phyloP scores from a whole-genome alignment of 2,329 filamentous ascomycete species.

The Cryphonectria parasitica region DNA sequence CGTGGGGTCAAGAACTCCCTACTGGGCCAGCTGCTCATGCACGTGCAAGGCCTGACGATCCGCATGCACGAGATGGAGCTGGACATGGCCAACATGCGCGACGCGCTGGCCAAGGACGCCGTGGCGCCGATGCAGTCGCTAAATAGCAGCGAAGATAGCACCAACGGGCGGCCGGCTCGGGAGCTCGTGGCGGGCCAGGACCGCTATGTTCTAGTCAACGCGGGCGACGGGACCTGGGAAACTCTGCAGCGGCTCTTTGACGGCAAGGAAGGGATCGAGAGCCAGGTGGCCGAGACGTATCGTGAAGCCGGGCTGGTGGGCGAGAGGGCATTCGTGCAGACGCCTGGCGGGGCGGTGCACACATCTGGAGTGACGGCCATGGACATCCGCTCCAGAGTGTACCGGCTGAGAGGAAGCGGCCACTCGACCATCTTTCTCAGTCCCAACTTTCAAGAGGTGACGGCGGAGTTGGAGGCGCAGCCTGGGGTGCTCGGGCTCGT shows the following conservation, averaged over 20 bases:
- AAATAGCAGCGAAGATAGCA: conserved; percentile 54
- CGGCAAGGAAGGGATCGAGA: conserved; percentile 44
- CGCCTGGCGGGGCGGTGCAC: conserved; percentile 38
- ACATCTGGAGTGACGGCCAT: conserved; percentile 52
- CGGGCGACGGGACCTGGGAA: conserved; percentile 54
- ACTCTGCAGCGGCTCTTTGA: conserved; percentile 54
- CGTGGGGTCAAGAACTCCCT: conserved; percentile 53
- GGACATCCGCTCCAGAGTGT: conserved; percentile 56
- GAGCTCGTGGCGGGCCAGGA: conserved; percentile 60
- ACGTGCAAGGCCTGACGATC: conserved; percentile 55
- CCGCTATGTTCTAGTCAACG: conserved; percentile 58
- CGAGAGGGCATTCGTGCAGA: conserved; percentile 40
- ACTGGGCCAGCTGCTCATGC: conserved; percentile 61
- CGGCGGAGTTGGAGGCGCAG: conserved; percentile 44
- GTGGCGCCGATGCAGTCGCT: conserved; percentile 56
- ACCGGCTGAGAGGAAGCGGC: conserved; percentile 51
- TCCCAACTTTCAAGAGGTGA: conserved; percentile 50
- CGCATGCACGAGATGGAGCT: conserved; percentile 63
- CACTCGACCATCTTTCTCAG: conserved; percentile 56
- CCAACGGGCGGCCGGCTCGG: conserved; percentile 55
- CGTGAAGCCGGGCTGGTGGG: conserved; percentile 45
- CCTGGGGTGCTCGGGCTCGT: conserved; percentile 44
- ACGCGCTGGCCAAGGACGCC: conserved; percentile 55
- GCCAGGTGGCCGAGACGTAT: conserved; percentile 39
- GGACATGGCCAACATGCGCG: conserved; percentile 53